Conservation (phyloP, 768 basidiomycete species). For the Tephrocybe sp. region DNA sequence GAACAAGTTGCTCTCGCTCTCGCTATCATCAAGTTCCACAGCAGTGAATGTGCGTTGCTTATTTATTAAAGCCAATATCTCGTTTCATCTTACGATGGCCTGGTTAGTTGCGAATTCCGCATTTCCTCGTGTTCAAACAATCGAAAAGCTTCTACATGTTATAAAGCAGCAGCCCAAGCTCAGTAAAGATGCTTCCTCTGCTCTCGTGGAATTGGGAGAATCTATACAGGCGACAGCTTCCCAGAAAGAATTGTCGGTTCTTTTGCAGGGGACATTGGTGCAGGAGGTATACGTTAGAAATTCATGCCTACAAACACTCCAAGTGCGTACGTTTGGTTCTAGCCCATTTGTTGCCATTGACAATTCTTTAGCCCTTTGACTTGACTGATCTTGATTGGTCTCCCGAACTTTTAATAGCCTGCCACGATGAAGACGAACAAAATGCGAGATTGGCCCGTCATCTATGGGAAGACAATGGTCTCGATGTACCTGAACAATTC, state of each 20-base stretch:
- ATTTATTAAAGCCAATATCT: neutral
- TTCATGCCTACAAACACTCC: slow-evolving; percentile 87
- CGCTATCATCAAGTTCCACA: slow-evolving; percentile 70
- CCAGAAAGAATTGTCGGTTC: slow-evolving; percentile 56
- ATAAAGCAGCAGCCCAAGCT: slow-evolving; percentile 79
- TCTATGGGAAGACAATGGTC: slow-evolving; percentile 94
- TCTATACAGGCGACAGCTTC: slow-evolving; percentile 70
- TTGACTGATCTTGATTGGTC: slow-evolving; percentile 94
- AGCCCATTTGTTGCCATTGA: slow-evolving; percentile 1
- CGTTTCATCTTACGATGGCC: neutral
- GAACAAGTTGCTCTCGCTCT: slow-evolving; percentile 77
- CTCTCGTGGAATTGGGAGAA: slow-evolving; percentile 79
- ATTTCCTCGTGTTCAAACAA: slow-evolving; percentile 74
- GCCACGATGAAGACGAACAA: slow-evolving; percentile 85
- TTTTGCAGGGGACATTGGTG: slow-evolving; percentile 74
- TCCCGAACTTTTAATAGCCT: slow-evolving; percentile 82
- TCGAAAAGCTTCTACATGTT: slow-evolving; percentile 68
- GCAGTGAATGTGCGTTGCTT: slow-evolving; percentile 64
- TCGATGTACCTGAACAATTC: slow-evolving; percentile 77
- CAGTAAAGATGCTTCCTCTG: slow-evolving; percentile 79
- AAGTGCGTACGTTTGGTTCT: slow-evolving; percentile 44
- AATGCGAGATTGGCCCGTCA: slow-evolving; percentile 79
- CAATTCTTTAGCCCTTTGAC: slow-evolving; percentile 73
- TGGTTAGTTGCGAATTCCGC: slow-evolving; percentile 60
- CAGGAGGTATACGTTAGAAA: slow-evolving; percentile 88